phyloP scores from a whole-genome alignment of 768 basidiomycete species.

The Clitopilus passeckerianus region DNA sequence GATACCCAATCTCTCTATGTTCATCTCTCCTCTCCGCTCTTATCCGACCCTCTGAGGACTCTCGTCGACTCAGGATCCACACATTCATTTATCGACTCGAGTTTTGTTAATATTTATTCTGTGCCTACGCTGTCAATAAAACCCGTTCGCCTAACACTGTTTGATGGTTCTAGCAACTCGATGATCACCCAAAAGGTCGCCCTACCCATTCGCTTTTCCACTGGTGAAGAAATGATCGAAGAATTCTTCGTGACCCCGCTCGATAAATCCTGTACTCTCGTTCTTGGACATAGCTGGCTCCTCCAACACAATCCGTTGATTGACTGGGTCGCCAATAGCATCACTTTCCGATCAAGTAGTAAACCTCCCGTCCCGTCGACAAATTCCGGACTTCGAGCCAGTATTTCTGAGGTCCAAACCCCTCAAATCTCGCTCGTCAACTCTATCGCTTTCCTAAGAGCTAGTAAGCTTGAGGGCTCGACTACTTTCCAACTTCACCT shows the following conservation, averaged over 20 bases:
- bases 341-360: background rate
- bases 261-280: background rate
- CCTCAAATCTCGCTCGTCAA: conserved; percentile 1
- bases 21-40: background rate
- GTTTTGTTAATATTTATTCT: background rate
- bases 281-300: background rate
- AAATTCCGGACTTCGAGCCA: background rate
- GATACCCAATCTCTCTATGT: background rate
- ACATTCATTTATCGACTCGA: background rate
- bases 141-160: background rate
- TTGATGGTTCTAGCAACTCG: background rate
- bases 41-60: background rate
- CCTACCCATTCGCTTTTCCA: background rate
- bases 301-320: background rate
- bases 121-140: background rate
- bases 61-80: background rate
- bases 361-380: background rate
- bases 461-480: conserved; percentile 2
- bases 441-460: conserved; percentile 1
- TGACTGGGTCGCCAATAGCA: conserved; percentile 2
- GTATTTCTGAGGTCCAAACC: background rate
- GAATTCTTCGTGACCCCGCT: background rate
- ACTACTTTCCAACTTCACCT: conserved; percentile 1
- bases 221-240: background rate
- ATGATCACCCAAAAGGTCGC: background rate